phyloP scores from a whole-genome alignment of 2,329 filamentous ascomycete species.

The Epichloe sylvatica region DNA sequence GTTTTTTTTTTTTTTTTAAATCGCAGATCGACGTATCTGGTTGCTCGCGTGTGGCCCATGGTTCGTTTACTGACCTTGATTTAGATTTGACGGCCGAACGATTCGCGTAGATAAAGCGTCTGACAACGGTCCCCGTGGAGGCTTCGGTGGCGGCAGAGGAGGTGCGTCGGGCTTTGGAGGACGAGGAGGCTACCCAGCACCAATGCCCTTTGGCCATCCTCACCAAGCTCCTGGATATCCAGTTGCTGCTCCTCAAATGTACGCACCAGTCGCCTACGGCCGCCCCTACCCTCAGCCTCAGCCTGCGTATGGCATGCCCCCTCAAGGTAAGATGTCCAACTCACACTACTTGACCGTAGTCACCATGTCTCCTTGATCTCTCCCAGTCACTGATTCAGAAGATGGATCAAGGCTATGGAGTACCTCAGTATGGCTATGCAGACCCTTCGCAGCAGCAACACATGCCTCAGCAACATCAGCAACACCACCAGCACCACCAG shows the following conservation, averaged over 20 bases:
- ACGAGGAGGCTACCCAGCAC: slow-evolving; percentile 32
- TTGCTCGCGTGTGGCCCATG: not conserved
- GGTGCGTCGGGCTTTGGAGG: slow-evolving; percentile 28
- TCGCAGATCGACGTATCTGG: not conserved
- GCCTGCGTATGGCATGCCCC: slow-evolving; percentile 22
- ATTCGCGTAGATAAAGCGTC: slow-evolving; percentile 95
- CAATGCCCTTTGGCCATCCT: slow-evolving; percentile 21
- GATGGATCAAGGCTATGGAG: slow-evolving; percentile 20
- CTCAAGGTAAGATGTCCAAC: slow-evolving; percentile 23
- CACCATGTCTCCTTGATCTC: not conserved
- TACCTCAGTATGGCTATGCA: slow-evolving; percentile 30
- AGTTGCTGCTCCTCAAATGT: slow-evolving; percentile 23
- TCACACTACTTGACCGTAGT: not conserved
- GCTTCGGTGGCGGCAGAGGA: slow-evolving; percentile 24
- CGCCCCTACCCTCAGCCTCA: slow-evolving; percentile 24
- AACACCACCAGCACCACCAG: slow-evolving; percentile 1
- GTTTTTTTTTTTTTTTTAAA: not conserved
- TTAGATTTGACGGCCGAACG: slow-evolving; percentile 78
- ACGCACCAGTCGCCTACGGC: slow-evolving; percentile 22
- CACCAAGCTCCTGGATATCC: slow-evolving; percentile 25
- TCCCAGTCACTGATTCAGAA: slow-evolving; percentile 5
- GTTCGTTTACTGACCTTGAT: slow-evolving; percentile 4
- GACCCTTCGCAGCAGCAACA: slow-evolving; percentile 12
- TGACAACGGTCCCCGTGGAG: slow-evolving; percentile 52
- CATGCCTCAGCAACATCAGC: slow-evolving; percentile 5